Percentiles rank a stretch among this genome's conserved stretches.
Conservation (phyloP, 2,329 filamentous ascomycete species). For the Zelopaecilomyces penicillatus region DNA sequence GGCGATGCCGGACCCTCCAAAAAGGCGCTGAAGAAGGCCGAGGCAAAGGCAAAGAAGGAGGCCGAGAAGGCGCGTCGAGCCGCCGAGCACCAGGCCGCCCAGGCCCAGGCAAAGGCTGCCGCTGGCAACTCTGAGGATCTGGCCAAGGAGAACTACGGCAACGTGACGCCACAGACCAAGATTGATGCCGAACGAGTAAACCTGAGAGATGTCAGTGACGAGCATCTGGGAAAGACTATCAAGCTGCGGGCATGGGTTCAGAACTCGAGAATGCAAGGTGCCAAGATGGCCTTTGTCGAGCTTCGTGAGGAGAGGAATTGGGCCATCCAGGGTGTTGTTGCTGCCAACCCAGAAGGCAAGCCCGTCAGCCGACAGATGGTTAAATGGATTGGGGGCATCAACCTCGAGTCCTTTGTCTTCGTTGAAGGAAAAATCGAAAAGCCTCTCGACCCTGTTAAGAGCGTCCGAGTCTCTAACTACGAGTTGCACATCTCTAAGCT, state of each 20-base stretch:
- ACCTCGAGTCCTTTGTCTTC: slow-evolving; percentile 71
- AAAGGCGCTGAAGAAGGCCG: slow-evolving; percentile 77
- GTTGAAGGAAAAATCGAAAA: slow-evolving; percentile 76
- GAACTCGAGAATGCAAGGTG: slow-evolving; percentile 51
- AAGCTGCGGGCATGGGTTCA: slow-evolving; percentile 75
- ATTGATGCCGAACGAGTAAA: slow-evolving; percentile 49
- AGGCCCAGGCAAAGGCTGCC: slow-evolving; percentile 58
- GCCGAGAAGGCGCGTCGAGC: slow-evolving; percentile 65
- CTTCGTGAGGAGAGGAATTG: slow-evolving; percentile 63
- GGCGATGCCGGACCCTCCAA: slow-evolving; percentile 26
- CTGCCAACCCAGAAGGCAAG: slow-evolving; percentile 54
- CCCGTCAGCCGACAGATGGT: slow-evolving; percentile 79
- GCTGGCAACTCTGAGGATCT: slow-evolving; percentile 59
- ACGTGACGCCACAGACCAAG: slow-evolving; percentile 50
- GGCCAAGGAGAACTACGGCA: slow-evolving; percentile 73
- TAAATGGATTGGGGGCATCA: slow-evolving; percentile 73
- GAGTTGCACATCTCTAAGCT: slow-evolving; percentile 87
- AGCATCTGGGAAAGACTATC: slow-evolving; percentile 60
- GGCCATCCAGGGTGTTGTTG: slow-evolving; percentile 70
- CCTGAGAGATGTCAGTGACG: slow-evolving; percentile 56
- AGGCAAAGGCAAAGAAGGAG: slow-evolving; percentile 81
- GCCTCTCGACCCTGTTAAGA: slow-evolving; percentile 81
- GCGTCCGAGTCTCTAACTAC: slow-evolving; percentile 66
- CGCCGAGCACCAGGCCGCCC: slow-evolving; percentile 67
- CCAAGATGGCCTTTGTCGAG: slow-evolving; percentile 79